These are phyloP conservation scores for Ogataea kodamae DNA, from an alignment of 805 yeast genomes.

Conservation along the genomic window DNA sequence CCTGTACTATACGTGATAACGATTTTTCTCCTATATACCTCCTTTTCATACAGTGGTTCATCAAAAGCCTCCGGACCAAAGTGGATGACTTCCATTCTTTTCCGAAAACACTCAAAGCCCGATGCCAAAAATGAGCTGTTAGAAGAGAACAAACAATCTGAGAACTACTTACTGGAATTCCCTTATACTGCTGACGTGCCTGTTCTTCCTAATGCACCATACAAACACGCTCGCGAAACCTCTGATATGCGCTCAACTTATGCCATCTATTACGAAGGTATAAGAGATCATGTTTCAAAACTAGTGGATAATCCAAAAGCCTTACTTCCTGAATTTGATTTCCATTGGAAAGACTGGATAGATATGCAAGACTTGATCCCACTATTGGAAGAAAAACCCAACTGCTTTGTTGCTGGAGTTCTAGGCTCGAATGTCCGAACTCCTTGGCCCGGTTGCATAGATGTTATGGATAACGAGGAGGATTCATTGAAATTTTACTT, in stretches of 20 bases:
- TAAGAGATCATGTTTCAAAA: constrained; percentile 29
- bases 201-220: constrained; percentile 39
- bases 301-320: constrained; percentile 25
- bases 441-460: constrained; percentile 41
- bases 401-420: constrained; percentile 44
- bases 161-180: constrained; percentile 21
- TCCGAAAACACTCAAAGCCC: constrained; percentile 10
- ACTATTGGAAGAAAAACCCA: constrained; percentile 37
- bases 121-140: constrained; percentile 19
- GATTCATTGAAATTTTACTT: constrained; percentile 26
- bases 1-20: constrained; percentile 21
- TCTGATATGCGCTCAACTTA: constrained; percentile 36
- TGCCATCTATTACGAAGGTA: constrained; percentile 33
- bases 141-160: constrained; percentile 17
- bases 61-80: no score
- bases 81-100: constrained; percentile 2
- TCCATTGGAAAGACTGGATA: constrained; percentile 57
- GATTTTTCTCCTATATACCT: no score
- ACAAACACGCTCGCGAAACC: constrained; percentile 33
- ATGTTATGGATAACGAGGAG: constrained; percentile 20
- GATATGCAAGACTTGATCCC: constrained; percentile 43
- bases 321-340: constrained; percentile 37
- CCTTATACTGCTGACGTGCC: constrained; percentile 31
- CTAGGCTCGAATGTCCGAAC: constrained; percentile 38
- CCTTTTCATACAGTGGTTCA: no score